Conservation (phyloP, 805 yeast genomes). For the Candida morakotiae region DNA sequence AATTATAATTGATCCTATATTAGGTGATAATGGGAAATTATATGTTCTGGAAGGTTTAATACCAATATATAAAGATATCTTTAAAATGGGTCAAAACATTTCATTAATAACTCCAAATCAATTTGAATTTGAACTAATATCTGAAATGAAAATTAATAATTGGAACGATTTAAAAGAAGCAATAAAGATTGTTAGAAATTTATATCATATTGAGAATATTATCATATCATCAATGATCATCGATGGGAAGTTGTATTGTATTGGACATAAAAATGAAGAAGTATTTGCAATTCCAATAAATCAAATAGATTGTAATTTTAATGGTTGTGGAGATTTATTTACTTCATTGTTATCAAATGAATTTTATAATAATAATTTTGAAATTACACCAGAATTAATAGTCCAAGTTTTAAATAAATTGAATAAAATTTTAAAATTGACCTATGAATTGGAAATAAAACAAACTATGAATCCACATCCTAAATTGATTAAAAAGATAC, state of each 20-base stretch:
- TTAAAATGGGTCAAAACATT: constrained; percentile 40
- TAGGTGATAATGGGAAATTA: constrained; percentile 84
- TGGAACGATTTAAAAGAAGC: constrained; percentile 35
- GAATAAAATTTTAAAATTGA: constrained; percentile 23
- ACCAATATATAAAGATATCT: constrained; percentile 46
- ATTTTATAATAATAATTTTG: constrained; percentile 24
- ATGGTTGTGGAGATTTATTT: constrained; percentile 75
- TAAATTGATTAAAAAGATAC: constrained; percentile 28
- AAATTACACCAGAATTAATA: constrained; percentile 22
- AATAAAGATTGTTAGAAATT: constrained; percentile 36
- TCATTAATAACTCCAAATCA: constrained; percentile 68
- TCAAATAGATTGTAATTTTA: constrained; percentile 55
- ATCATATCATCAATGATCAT: constrained; percentile 57
- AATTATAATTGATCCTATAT: constrained; percentile 84
- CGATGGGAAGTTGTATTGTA: constrained; percentile 30
- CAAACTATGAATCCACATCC: constrained; percentile 5
- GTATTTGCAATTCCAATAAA: constrained; percentile 39
- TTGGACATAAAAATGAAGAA: constrained; percentile 27
- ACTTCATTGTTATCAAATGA: constrained; percentile 56
- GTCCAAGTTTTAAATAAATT: constrained; percentile 23
- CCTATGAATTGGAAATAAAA: constrained; percentile 20
- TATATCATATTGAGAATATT: constrained; percentile 45
- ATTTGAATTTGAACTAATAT: constrained; percentile 63
- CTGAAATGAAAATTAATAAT: constrained; percentile 40
- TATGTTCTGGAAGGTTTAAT: constrained; percentile 65